A percentile compares a stretch with the other conserved stretches of the same genome.
These are phyloP conservation scores for Xylariaceae sp. DNA, from an alignment of 2,329 filamentous ascomycete genomes.

Conservation along the genomic window DNA sequence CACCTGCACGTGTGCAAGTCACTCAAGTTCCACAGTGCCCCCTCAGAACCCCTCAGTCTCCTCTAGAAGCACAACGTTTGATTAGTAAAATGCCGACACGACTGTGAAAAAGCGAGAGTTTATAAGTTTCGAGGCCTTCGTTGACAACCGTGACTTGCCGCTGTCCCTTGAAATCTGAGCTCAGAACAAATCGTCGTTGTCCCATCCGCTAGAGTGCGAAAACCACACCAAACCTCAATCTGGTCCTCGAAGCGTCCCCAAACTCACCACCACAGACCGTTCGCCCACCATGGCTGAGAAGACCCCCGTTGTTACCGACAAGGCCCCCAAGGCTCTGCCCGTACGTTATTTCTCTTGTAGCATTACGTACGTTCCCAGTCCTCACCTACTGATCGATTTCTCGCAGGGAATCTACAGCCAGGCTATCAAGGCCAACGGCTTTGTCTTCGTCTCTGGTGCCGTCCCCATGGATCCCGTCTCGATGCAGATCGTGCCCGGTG, in stretches of 20 bases:
- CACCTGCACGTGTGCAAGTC: too few relatives aligned
- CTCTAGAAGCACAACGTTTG: too few relatives aligned
- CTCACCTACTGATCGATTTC: not conserved
- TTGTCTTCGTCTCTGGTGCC: slow-evolving; percentile 70
- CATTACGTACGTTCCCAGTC: too few relatives aligned
- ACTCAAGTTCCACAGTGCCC: too few relatives aligned
- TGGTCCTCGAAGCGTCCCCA: not conserved
- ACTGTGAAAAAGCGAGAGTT: too few relatives aligned
- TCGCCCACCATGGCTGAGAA: slow-evolving; percentile 32
- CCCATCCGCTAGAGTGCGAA: not conserved
- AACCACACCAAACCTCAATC: slow-evolving; percentile 3
- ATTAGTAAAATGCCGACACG: too few relatives aligned
- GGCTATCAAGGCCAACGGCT: slow-evolving; percentile 65
- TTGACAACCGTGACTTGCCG: too few relatives aligned
- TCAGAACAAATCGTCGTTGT: too few relatives aligned
- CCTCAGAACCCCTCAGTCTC: too few relatives aligned
- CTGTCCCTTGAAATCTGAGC: too few relatives aligned
- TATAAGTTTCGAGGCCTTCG: too few relatives aligned
- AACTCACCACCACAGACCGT: not conserved
- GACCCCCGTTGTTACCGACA: slow-evolving; percentile 38
- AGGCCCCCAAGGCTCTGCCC: slow-evolving; percentile 41
- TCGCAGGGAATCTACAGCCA: slow-evolving; percentile 38
- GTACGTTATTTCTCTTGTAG: not conserved
- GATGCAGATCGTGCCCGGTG: slow-evolving; percentile 60
- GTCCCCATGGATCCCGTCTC: slow-evolving; percentile 62